Evolutionary conservation across 176 grass and related monocot species (phyloP).

Genomic region (Raddia guianensis): DNA sequence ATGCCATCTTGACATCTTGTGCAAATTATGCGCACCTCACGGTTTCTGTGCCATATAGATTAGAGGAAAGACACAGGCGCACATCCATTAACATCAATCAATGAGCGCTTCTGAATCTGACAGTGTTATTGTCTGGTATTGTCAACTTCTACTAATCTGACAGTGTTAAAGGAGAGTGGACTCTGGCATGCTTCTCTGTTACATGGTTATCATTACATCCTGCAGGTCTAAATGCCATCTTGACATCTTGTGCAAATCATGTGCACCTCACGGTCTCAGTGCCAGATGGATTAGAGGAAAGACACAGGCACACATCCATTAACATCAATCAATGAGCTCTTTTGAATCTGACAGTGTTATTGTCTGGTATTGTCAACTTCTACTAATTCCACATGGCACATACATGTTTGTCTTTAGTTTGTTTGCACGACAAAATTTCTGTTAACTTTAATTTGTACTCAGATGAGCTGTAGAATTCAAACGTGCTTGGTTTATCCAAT

Average conservation of each 20-base stretch:
- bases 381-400: not conserved
- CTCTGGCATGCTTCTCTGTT: not conserved
- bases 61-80: not conserved
- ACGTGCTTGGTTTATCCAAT: not conserved
- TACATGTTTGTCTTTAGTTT: not conserved
- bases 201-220: slow-evolving; percentile 8
- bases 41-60: not conserved
- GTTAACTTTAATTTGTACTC: not conserved
- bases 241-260: not conserved
- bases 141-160: too few relatives aligned
- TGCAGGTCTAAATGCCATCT: not conserved
- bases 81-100: not conserved
- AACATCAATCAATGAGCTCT: not conserved
- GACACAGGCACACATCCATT: not conserved
- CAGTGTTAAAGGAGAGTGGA: not conserved
- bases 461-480: not conserved
- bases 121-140: not conserved
- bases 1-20: not conserved
- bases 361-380: not conserved
- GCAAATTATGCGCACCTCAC: not conserved
- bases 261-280: not conserved
- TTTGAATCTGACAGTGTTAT: not conserved
- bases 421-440: not conserved
- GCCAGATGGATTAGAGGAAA: not conserved
- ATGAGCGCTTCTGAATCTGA: not conserved